Conservation (phyloP, 768 basidiomycete genomes). For the Boletus subparvulus region DNA sequence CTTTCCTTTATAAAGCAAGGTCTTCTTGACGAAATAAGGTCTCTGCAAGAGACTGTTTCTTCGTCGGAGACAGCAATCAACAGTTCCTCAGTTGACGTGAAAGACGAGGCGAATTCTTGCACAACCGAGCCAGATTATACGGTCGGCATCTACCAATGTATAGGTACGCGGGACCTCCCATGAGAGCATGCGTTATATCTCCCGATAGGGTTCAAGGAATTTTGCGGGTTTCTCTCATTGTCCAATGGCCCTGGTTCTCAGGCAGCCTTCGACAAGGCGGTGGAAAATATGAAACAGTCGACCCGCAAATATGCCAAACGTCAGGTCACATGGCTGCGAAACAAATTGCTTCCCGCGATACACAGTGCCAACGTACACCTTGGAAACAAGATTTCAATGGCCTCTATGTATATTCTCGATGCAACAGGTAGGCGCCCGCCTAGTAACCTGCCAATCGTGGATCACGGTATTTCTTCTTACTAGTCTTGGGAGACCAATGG, state of each 20-base stretch:
- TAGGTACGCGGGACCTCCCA: slow-evolving; percentile 52
- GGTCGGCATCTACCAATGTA: slow-evolving; percentile 89
- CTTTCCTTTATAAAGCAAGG: slow-evolving; percentile 53
- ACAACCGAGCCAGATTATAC: slow-evolving; percentile 52
- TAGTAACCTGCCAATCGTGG: neutral
- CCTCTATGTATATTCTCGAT: slow-evolving; percentile 60
- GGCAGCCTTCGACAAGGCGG: slow-evolving; percentile 50
- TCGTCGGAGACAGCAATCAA: neutral
- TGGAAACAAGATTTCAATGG: slow-evolving; percentile 21
- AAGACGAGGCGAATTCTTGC: neutral
- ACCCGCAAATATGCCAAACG: slow-evolving; percentile 90
- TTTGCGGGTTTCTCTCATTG: slow-evolving; percentile 61
- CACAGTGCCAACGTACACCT: slow-evolving; percentile 44
- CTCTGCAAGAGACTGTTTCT: slow-evolving; percentile 39
- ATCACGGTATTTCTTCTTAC: neutral
- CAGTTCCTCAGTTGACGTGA: neutral
- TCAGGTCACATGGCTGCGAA: slow-evolving; percentile 90
- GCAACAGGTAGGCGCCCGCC: slow-evolving; percentile 55
- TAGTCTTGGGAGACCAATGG: slow-evolving; percentile 62
- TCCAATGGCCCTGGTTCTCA: slow-evolving; percentile 38
- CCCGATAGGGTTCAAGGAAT: slow-evolving; percentile 85
- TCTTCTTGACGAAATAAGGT: slow-evolving; percentile 73
- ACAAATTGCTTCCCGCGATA: slow-evolving; percentile 80
- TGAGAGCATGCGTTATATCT: slow-evolving; percentile 6
- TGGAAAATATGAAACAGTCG: slow-evolving; percentile 79